Percentiles rank a stretch among this genome's conserved stretches.
Evolutionary conservation across 1,284 basidiomycete species (phyloP).

Genomic region (Cerrena zonata): DNA sequence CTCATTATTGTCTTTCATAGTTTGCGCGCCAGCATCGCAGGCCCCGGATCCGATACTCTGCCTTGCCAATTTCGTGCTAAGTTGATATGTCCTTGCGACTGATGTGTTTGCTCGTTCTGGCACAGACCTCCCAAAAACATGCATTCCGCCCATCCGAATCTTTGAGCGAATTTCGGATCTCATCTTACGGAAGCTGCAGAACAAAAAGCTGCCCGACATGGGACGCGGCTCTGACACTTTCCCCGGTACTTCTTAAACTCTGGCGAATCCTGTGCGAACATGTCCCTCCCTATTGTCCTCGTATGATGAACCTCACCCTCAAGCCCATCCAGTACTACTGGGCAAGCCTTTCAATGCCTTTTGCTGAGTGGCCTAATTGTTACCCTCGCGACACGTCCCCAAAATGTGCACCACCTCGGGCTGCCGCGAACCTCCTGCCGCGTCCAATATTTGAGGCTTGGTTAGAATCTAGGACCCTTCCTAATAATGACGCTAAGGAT

Average conservation of each 20-base stretch:
- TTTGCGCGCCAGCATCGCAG: neutral
- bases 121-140: constrained; percentile 34
- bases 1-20: constrained; percentile 1
- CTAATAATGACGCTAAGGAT: constrained; percentile 26
- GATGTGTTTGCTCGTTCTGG: constrained; percentile 19
- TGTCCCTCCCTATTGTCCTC: constrained; percentile 18
- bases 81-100: constrained; percentile 12
- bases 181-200: constrained; percentile 27
- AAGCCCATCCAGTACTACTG: constrained; percentile 8
- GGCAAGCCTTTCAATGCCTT: constrained; percentile 8
- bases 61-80: constrained; percentile 12
- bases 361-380: constrained; percentile 2
- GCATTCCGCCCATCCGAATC: constrained; percentile 26
- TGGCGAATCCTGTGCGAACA: constrained; percentile 5
- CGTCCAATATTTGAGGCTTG: constrained; percentile 50
- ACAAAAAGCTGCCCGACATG: constrained; percentile 36
- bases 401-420: constrained; percentile 9
- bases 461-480: constrained; percentile 54
- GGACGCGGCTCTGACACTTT: constrained; percentile 16
- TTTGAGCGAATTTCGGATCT: constrained; percentile 35
- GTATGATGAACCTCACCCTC: constrained; percentile 23
- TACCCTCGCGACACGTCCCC: constrained; percentile 13
- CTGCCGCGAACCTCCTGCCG: constrained; percentile 16
- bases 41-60: constrained; percentile 1
- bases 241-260: constrained; percentile 14